Evolutionary conservation across 306 rosid genomes (phyloP).

Genomic region (Trifolium subterraneum): DNA sequence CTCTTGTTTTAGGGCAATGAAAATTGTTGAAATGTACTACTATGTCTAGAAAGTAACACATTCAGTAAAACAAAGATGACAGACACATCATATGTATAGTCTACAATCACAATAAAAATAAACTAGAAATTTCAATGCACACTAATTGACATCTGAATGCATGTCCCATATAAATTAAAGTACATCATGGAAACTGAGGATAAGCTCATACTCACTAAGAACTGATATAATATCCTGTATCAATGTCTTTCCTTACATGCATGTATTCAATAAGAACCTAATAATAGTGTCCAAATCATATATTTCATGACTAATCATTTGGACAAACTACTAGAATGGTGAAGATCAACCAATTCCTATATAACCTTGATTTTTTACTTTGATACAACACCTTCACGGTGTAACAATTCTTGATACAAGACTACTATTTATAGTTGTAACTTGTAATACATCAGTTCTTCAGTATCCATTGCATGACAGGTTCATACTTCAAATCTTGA

Average conservation of each 20-base stretch:
- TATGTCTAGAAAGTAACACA: conserved; percentile 5
- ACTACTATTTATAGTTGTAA: conserved; percentile 39
- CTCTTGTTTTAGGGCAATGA: not conserved
- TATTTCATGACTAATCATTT: conserved; percentile 40
- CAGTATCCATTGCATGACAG: conserved; percentile 14
- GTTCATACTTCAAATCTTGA: conserved; percentile 34
- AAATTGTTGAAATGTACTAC: not conserved
- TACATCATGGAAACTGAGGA: conserved; percentile 36
- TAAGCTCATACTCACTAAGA: conserved; percentile 24
- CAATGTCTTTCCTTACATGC: conserved; percentile 33
- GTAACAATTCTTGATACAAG: conserved; percentile 33
- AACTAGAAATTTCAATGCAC: conserved; percentile 20
- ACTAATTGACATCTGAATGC: conserved; percentile 26
- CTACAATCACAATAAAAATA: conserved; percentile 17
- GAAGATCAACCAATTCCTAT: conserved; percentile 29
- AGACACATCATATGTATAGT: conserved; percentile 25
- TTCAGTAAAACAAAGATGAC: not conserved
- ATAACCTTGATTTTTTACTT: not conserved
- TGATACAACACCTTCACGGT: not conserved
- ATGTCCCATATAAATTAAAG: conserved; percentile 34
- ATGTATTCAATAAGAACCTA: conserved; percentile 30
- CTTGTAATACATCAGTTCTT: conserved; percentile 33
- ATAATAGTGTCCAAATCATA: conserved; percentile 35
- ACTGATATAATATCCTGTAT: conserved; percentile 1
- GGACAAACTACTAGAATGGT: conserved; percentile 44